Base-by-base conservation (phyloP, 768 basidiomycete genomes). In the Fibroporia radiculosa region DNA sequence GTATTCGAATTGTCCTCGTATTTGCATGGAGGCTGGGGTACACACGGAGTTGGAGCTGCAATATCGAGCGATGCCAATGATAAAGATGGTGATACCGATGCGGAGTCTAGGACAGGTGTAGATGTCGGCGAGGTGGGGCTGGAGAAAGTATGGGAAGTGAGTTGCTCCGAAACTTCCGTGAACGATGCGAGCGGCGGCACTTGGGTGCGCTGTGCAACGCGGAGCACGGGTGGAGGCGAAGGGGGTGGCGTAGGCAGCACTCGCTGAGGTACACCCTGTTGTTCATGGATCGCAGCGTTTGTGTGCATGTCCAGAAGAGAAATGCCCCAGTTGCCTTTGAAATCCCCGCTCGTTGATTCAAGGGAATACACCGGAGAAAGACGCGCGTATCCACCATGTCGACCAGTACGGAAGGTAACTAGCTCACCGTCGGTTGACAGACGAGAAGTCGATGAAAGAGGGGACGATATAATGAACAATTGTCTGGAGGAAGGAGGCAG, bases 241-340 rank as follows among this genome's bases (percentile, higher is more conserved):
- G 46, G 46, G 5, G 46, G 46, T 8, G 46, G 46, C 14, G 46
- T 47, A 10, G 40, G 46, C 13, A 42, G 40, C 24, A 42, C 22
- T 12, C 46, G 46, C 40, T 29, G 38, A 8, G 45, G 28, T 3
- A 40, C 11, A 7, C 40, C 37, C 13, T 38, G 18, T 11, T 28
- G 3, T n/a, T 33, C 19, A n/a, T 27, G 16, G 4, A 46, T 28
- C 2, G 26, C 10, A 7, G 32, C 40, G 24, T 16, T 25, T 4
- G 40, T 28, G 26, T 42, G 28, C 1, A 22, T 23, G n/a, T 25
- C 10, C 19, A 47, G 22, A 2, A 47, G 10, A 11, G 25, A 46
- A 16, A 46, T 23, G 12, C 19, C 22, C 37, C 45, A 46, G 20
- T 8, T 19, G 13, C 37, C 26, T 23, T 40, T 28, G 16, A n/a